A percentile compares a stretch with the other conserved stretches of the same genome.
Conservation (phyloP, 768 basidiomycete species). For the Suillus subalutaceus region DNA sequence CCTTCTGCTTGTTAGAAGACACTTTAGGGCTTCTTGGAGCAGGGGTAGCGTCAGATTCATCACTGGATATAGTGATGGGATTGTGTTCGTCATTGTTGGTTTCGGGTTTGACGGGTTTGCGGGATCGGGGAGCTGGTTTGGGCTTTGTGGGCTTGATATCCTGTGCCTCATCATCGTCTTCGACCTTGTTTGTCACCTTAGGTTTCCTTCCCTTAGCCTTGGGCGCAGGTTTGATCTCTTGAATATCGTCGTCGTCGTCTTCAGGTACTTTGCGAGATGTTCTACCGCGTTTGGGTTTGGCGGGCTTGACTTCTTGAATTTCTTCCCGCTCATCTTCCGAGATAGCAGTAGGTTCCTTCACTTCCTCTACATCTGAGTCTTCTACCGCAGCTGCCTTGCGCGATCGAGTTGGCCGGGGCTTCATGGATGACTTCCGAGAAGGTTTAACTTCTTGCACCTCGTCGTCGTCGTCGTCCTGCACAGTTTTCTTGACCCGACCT, state of each 20-base stretch:
- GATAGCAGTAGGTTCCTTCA: background rate
- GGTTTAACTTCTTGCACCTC: conserved; percentile 13
- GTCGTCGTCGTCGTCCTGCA: conserved; percentile 15
- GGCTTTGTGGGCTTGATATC: background rate
- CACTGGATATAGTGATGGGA: background rate
- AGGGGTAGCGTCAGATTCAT: background rate
- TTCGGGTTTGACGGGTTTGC: background rate
- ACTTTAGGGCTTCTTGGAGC: background rate
- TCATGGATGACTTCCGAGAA: conserved; percentile 21
- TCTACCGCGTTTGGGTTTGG: conserved; percentile 1
- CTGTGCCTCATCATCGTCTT: background rate
- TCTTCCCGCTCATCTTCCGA: conserved; percentile 9
- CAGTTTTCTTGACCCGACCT: conserved; percentile 8
- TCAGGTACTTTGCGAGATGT: conserved; percentile 1
- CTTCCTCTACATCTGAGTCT: conserved; percentile 11
- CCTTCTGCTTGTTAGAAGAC: background rate
- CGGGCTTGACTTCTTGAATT: background rate
- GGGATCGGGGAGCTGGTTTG: conserved; percentile 1
- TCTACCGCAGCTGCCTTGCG: conserved; percentile 8
- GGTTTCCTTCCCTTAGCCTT: conserved; percentile 4
- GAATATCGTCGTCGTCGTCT: background rate
- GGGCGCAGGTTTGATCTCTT: background rate
- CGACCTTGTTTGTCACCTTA: background rate
- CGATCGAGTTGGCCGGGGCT: conserved; percentile 18
- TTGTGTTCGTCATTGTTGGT: background rate